A percentile compares a stretch with the other conserved stretches of the same genome.
Evolutionary conservation across 202 grass and related monocot species (phyloP).

Genomic region (Elaeis oleifera): DNA sequence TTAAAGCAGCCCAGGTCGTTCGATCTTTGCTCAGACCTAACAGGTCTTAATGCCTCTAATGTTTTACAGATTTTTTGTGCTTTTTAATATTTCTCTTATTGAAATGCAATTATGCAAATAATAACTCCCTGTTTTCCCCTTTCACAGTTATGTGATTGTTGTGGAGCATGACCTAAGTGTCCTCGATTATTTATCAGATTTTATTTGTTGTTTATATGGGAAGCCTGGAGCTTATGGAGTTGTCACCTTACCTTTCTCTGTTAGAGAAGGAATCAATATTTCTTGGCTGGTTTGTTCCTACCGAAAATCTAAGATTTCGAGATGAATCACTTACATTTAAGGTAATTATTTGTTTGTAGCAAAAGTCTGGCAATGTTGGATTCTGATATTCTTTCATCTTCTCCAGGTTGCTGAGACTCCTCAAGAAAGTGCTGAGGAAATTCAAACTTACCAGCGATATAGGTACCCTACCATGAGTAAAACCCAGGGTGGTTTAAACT

Average conservation of each 20-base stretch:
- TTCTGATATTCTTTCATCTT: conserved; percentile 9
- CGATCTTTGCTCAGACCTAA: conserved; percentile 66
- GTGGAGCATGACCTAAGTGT: conserved; percentile 69
- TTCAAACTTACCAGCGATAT: conserved; percentile 77
- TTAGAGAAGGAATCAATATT: conserved; percentile 92
- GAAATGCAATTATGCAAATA: neutral
- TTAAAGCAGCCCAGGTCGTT: conserved; percentile 75
- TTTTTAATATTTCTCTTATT: no score
- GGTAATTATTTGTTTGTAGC: conserved; percentile 19
- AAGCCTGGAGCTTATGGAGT: conserved; percentile 91
- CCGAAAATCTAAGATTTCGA: conserved; percentile 71
- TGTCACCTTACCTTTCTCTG: conserved; percentile 81
- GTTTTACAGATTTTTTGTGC: no score
- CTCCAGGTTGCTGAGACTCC: conserved; percentile 62
- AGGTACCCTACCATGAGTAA: conserved; percentile 95
- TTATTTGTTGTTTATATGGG: conserved; percentile 97
- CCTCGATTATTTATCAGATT: conserved; percentile 76
- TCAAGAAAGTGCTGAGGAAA: conserved; percentile 83
- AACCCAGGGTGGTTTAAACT: conserved; percentile 86
- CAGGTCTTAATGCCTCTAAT: conserved; percentile 29
- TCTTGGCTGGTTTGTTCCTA: conserved; percentile 88
- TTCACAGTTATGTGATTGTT: conserved; percentile 76
- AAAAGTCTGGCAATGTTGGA: neutral
- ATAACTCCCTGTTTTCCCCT: neutral
- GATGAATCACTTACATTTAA: conserved; percentile 89